Evolutionary conservation across 164 flowering plant species (phyloP), one percentile per base, ranked within the genome.

Genomic region (Stephania japonica): DNA sequence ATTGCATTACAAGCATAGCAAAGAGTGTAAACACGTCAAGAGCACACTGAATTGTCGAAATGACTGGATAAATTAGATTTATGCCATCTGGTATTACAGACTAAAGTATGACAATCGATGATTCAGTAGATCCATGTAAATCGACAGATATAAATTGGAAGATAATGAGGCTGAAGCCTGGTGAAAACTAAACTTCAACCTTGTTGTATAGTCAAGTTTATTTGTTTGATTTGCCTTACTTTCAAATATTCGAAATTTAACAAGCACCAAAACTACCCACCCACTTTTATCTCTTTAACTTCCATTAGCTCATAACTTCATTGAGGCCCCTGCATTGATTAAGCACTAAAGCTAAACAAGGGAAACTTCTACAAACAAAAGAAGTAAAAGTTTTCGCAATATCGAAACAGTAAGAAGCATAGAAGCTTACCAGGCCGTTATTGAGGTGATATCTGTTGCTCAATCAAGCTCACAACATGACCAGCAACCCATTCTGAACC

Each of bases 401-500:
- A 59, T 59, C 19, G 56, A n/a, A 26, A 68, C n/a, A 47, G 72
- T 32, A 26, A 13, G 26, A 63, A 69, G 49, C 61, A 23, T 19
- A 24, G 72, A 68, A 11, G 26, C 62, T n/a, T 16, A 41, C 77
- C 75, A 71, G 32, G 68, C 53, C 63, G 47, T 65, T 69, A 67
- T 68, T 67, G 53, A 70, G n/a, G 75, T 67, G 69, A 53, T 11
- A 73, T 11, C 41, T 78, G 77, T 66, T 75, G 76, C 78, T 84
- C 84, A 76, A 92, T 84, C 84, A 88, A 77, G 76, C 64, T 76
- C 21, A 86, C 90, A 12, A 92, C 91, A 78, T 87, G 83, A 56
- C 78, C 80, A 73, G 99, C 98, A 75, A 87, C 97, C 97, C 98
- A 92, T 25, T 74, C 18, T 14, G 99, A 92, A 9, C 97, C 99